phyloP scores from a whole-genome alignment of 1,284 basidiomycete species.

The Erythrobasidium hasegawianum region DNA sequence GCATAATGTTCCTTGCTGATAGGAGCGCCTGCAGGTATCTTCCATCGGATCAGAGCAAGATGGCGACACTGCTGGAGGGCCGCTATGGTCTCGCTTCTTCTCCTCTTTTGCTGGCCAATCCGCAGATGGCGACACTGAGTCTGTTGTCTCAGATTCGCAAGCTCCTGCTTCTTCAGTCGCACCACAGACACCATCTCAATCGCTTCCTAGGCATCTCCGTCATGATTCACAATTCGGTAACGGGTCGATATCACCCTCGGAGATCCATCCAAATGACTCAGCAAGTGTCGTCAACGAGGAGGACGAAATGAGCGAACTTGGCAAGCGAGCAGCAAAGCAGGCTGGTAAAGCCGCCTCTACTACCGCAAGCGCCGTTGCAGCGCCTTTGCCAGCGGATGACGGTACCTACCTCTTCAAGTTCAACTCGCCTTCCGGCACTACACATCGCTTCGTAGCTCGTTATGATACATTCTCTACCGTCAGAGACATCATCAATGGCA shows the following conservation, averaged over 20 bases:
- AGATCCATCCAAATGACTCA: conserved; percentile 93
- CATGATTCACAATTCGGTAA: conserved; percentile 33
- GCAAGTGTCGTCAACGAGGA: conserved; percentile 73
- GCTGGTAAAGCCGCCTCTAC: conserved; percentile 54
- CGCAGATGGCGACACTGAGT: conserved; percentile 72
- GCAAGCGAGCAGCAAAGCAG: conserved; percentile 45
- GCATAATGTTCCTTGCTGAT: conserved; percentile 5
- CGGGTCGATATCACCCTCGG: conserved; percentile 58
- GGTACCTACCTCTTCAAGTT: conserved; percentile 99
- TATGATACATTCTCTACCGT: conserved; percentile 87
- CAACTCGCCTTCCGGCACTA: conserved; percentile 88
- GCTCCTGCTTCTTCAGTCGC: conserved; percentile 31
- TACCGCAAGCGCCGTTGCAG: conserved; percentile 51
- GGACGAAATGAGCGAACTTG: conserved; percentile 50
- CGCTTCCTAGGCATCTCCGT: conserved; percentile 37
- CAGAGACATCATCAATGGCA: conserved; percentile 87
- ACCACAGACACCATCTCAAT: conserved; percentile 35
- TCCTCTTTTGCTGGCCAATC: conserved; percentile 68
- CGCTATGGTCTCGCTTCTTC: conserved; percentile 99
- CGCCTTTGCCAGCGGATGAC: conserved; percentile 66
- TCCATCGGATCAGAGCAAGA: conserved; percentile 65
- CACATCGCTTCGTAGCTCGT: conserved; percentile 96
- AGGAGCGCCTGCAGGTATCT: conserved; percentile 68
- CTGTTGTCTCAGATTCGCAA: conserved; percentile 72
- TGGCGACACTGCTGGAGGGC: conserved; percentile 72